These are phyloP conservation scores for Vitis labrusca DNA, from an alignment of 164 flowering plant genomes.

Conservation along the genomic window DNA sequence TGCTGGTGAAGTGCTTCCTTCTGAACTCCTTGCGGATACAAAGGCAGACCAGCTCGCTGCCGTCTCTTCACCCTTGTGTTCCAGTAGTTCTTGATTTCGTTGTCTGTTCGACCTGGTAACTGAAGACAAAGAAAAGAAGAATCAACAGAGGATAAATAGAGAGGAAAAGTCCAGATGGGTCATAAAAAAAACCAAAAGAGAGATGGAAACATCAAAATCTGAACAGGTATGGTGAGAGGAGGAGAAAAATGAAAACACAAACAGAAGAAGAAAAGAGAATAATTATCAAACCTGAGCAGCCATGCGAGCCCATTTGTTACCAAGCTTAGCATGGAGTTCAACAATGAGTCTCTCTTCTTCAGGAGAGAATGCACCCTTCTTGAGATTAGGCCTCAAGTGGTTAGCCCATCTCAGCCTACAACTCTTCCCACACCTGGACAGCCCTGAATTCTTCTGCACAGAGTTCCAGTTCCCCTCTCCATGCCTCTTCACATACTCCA, in stretches of 20 bases:
- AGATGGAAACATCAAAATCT: not conserved
- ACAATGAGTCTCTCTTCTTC: conserved; percentile 67
- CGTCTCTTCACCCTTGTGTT: conserved; percentile 57
- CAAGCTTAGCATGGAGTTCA: conserved; percentile 67
- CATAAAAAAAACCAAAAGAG: not conserved
- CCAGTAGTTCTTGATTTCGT: conserved; percentile 70
- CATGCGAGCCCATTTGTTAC: conserved; percentile 94
- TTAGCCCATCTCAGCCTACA: conserved; percentile 81
- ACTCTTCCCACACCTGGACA: conserved; percentile 63
- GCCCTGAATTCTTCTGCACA: conserved; percentile 62
- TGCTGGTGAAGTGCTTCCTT: conserved; percentile 11
- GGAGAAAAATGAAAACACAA: not conserved
- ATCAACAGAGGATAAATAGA: not conserved
- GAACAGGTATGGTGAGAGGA: not conserved
- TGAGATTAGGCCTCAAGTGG: conserved; percentile 75
- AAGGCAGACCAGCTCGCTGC: conserved; percentile 44
- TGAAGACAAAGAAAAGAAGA: conserved; percentile 6
- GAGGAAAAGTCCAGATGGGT: not conserved
- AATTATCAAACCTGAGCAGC: conserved; percentile 57
- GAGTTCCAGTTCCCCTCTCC: conserved; percentile 92
- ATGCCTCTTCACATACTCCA: conserved; percentile 65
- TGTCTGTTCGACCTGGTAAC: conserved; percentile 70
- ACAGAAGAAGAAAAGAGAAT: not conserved
- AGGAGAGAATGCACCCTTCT: conserved; percentile 66
- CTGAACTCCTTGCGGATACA: conserved; percentile 36